A percentile compares a stretch with the other conserved stretches of the same genome.
These are phyloP conservation scores for Ophiorrhiza pumila DNA, from an alignment of 257 asterid species.

Conservation along the genomic window DNA sequence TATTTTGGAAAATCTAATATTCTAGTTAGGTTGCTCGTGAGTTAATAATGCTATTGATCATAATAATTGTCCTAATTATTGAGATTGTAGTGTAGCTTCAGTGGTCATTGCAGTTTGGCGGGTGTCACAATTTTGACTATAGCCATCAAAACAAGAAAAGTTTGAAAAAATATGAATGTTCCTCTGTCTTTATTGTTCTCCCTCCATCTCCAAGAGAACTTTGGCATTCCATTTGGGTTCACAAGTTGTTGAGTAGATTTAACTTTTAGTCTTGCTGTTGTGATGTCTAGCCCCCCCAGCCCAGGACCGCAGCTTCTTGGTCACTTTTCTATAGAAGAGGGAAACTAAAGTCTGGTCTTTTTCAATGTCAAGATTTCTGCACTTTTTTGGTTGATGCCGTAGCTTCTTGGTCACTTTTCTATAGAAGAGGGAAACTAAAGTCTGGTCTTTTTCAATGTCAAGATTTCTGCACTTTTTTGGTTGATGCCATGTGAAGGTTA, in stretches of 20 bases:
- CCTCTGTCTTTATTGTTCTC: background rate
- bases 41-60: no score
- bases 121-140: slow-evolving; percentile 4
- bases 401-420: slow-evolving; percentile 26
- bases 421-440: slow-evolving; percentile 20
- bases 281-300: background rate
- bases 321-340: slow-evolving; percentile 35
- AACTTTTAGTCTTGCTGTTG: background rate
- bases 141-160: slow-evolving; percentile 1
- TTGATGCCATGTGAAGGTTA: slow-evolving; percentile 8
- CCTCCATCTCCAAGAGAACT: slow-evolving; percentile 24
- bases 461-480: slow-evolving; percentile 16
- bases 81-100: background rate
- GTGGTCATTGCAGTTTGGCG: background rate
- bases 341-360: slow-evolving; percentile 21
- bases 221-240: slow-evolving; percentile 19
- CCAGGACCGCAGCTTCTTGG: slow-evolving; percentile 17
- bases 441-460: slow-evolving; percentile 29
- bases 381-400: background rate
- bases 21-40: background rate
- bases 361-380: slow-evolving; percentile 27
- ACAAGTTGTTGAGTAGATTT: slow-evolving; percentile 13
- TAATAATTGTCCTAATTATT: background rate
- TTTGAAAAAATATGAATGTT: background rate
- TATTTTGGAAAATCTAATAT: background rate